phyloP scores from a whole-genome alignment of 345 rosid species.

The Noccaea caerulescens region DNA sequence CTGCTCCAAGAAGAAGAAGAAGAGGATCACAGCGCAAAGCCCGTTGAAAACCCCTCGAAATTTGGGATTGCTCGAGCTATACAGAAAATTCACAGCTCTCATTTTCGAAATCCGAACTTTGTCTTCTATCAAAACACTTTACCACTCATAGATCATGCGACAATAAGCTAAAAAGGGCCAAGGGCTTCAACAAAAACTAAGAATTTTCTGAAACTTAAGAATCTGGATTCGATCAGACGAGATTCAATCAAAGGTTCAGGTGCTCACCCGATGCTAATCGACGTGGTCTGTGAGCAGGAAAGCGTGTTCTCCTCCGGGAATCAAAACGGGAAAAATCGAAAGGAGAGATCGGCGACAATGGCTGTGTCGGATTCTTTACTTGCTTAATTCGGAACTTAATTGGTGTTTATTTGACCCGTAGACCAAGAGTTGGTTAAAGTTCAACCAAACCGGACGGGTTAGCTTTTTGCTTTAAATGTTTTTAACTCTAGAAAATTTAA shows the following conservation, averaged over 20 bases:
- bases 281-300: conserved; percentile 18
- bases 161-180: not conserved
- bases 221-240: conserved; percentile 6
- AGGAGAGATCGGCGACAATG: not conserved
- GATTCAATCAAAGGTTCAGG: not conserved
- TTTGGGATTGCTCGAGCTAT: conserved; percentile 45
- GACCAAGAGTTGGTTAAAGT: too few species aligned
- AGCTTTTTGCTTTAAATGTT: too few species aligned
- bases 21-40: conserved; percentile 42
- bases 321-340: conserved; percentile 6
- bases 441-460: too few species aligned
- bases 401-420: not conserved
- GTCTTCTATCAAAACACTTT: not conserved
- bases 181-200: conserved; percentile 16
- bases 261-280: conserved; percentile 22
- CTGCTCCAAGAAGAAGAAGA: conserved; percentile 47
- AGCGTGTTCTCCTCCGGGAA: not conserved
- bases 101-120: conserved; percentile 26
- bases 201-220: conserved; percentile 22
- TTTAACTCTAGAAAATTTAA: too few species aligned
- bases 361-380: conserved; percentile 22
- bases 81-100: conserved; percentile 40
- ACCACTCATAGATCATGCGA: conserved; percentile 14
- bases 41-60: conserved; percentile 53
- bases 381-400: conserved; percentile 1